Evolutionary conservation across 257 asterid genomes (phyloP).

Genomic region (Schizonepeta tenuifolia): DNA sequence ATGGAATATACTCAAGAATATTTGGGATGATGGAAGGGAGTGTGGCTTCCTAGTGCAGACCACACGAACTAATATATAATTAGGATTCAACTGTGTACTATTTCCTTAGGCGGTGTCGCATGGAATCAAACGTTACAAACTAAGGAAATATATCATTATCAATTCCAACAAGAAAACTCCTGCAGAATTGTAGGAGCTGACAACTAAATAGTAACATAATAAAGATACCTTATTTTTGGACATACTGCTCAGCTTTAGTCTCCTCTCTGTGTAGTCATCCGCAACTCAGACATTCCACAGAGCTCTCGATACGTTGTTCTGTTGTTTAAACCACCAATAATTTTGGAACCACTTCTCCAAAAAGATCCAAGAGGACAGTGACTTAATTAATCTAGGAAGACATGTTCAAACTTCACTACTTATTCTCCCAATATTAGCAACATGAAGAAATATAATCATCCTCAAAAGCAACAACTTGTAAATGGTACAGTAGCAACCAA

Average conservation of each 20-base stretch:
- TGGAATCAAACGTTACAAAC: conserved; percentile 32
- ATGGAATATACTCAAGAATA: conserved; percentile 20
- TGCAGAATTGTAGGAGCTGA: background rate
- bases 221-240: conserved; percentile 21
- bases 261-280: background rate
- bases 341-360: conserved; percentile 4
- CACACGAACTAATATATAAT: conserved; percentile 38
- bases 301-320: conserved; percentile 8
- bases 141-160: conserved; percentile 19
- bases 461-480: background rate
- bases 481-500: background rate
- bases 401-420: background rate
- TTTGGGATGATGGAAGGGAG: conserved; percentile 38
- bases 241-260: background rate
- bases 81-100: background rate
- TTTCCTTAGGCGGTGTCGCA: conserved; percentile 39
- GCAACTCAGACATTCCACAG: background rate
- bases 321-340: conserved; percentile 23
- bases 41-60: conserved; percentile 49
- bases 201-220: background rate
- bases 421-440: background rate
- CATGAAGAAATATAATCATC: background rate
- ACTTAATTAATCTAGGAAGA: background rate
- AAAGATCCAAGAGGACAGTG: conserved; percentile 13
- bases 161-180: background rate